These are phyloP conservation scores for Suillus luteus DNA, from an alignment of 768 basidiomycete species.

Conservation along the genomic window DNA sequence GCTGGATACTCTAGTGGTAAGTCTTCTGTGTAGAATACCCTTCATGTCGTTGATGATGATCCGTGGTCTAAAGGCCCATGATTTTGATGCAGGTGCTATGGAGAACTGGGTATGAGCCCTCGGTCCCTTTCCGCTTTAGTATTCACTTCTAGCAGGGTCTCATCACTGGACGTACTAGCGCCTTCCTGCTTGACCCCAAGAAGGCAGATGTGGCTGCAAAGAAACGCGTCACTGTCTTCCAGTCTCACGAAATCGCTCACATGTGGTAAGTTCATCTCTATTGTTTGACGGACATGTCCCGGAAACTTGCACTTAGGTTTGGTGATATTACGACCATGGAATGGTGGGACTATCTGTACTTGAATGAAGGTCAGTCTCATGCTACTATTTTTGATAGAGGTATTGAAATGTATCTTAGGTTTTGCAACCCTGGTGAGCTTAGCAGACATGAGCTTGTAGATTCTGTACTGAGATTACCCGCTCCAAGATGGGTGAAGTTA, in stretches of 20 bases:
- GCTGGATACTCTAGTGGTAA: slow-evolving; percentile 86
- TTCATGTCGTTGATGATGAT: background rate
- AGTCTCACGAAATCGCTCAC: slow-evolving; percentile 87
- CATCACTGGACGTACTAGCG: slow-evolving; percentile 85
- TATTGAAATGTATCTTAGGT: slow-evolving; percentile 41
- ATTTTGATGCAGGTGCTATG: slow-evolving; percentile 93
- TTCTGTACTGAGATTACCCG: slow-evolving; percentile 10
- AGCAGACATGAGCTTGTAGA: background rate
- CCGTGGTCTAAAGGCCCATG: slow-evolving; percentile 53
- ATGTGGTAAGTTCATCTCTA: slow-evolving; percentile 56
- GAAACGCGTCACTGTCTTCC: slow-evolving; percentile 75
- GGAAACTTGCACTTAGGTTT: slow-evolving; percentile 52
- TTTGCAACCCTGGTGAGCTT: slow-evolving; percentile 76
- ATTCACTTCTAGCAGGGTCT: slow-evolving; percentile 52
- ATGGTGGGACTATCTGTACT: slow-evolving; percentile 87
- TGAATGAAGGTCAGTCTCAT: slow-evolving; percentile 65
- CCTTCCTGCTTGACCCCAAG: slow-evolving; percentile 78
- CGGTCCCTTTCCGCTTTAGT: background rate
- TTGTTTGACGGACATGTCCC: background rate
- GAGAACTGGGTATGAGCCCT: slow-evolving; percentile 72
- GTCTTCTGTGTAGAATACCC: slow-evolving; percentile 22
- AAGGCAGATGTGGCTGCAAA: slow-evolving; percentile 70
- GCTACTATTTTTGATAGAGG: background rate
- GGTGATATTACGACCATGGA: slow-evolving; percentile 93
- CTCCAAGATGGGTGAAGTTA: slow-evolving; percentile 81